phyloP scores from a whole-genome alignment of 805 yeast species.

The Tetrapisispora taiwanensis region DNA sequence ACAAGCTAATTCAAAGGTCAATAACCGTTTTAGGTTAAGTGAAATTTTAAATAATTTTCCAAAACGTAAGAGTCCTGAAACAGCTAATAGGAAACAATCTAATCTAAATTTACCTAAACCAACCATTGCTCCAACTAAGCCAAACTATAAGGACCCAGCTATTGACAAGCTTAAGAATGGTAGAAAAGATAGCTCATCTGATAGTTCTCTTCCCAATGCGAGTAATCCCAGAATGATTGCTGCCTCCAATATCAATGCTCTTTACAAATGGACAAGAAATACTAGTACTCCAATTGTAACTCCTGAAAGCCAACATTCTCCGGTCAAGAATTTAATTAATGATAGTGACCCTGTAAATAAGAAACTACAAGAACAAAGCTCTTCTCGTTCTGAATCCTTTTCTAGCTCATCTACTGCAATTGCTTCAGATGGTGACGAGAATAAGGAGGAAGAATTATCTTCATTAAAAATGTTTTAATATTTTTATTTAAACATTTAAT shows the following conservation, averaged over 20 bases:
- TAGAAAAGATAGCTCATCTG: neutral
- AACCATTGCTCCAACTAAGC: too few relatives aligned
- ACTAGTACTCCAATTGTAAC: neutral
- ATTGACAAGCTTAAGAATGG: neutral
- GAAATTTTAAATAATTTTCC: conserved; percentile 1
- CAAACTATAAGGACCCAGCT: neutral
- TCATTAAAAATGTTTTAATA: conserved; percentile 1
- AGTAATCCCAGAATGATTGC: neutral
- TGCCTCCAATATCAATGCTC: neutral
- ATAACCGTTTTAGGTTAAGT: conserved; percentile 3
- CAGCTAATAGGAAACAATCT: neutral
- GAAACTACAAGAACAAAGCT: neutral
- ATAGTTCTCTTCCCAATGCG: neutral
- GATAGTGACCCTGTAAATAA: neutral
- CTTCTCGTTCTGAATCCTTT: conserved; percentile 2
- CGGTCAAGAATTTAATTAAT: neutral
- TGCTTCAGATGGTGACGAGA: conserved; percentile 1
- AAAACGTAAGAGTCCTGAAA: neutral
- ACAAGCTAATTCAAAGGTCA: conserved; percentile 1
- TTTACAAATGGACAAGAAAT: neutral
- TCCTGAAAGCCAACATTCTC: neutral
- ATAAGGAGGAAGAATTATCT: conserved; percentile 1
- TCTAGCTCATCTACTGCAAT: conserved; percentile 2
- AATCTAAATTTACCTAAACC: neutral
- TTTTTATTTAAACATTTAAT: neutral